Evolutionary conservation across 306 rosid species (phyloP), one percentile per base, ranked within the genome.

Genomic region (Fragaria iinumae): DNA sequence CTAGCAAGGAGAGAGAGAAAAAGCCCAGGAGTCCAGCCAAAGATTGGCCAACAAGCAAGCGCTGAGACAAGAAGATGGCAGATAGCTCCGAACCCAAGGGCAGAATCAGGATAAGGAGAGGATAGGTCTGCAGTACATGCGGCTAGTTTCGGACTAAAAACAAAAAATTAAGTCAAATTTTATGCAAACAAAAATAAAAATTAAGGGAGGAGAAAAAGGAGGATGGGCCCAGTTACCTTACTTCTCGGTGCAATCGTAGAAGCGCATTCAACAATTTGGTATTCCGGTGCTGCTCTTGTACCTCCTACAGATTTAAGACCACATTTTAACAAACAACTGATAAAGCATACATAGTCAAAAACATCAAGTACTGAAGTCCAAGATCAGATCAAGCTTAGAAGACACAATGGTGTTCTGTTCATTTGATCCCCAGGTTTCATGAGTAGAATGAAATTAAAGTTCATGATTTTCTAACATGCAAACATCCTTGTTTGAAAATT

Each of bases 21-120:
- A 82, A 95, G 97, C 60, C 93, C 92, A 53, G 97, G 99, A 89
- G 88, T 88, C 99, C 99, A 95, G 38, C 99, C 97, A 86, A 87
- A 77, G 39, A 90, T 87, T 29, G 99, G 97, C 99, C 99, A 95
- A 85, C 89, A 92, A 76, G 99, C 92, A 83, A 95, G 96, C 43
- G 96, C 84, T 3, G 99, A 90, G 69, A 83, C 93, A 81, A 88
- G 71, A 62, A 95, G 92, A 85, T 92, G 99, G 83, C 99, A 90
- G 77, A 89, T 89, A 78, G 97, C 93, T 84, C 99, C 99, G 86
- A 89, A 95, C 65, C 99, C 97, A 76, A 95, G 87, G 5, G 97
- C 96, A 77, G 90, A 84, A 76, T 87, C 91, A 47, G 99, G 99
- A 82, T 87, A 87, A 32, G 93, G 88, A 76, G 97, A 83, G 50